Evolutionary conservation across 495 filamentous ascomycete genomes (phyloP).

Genomic region (Penicillium subrubescens): DNA sequence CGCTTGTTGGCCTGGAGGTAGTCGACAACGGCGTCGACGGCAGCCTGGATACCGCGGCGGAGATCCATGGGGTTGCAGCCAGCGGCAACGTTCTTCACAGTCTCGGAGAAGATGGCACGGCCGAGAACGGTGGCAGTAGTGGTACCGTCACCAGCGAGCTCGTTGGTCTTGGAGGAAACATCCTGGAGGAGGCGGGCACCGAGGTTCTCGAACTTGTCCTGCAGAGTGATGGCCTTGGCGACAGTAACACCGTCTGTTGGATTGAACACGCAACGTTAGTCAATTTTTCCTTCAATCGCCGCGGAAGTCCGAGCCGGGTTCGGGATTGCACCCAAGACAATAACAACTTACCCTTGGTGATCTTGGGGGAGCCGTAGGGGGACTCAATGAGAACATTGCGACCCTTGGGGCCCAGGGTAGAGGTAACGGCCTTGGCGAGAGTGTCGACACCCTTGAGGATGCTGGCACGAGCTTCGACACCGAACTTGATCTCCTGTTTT

Average conservation of each 20-base stretch:
- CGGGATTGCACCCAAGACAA: not conserved
- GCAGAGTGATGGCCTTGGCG: constrained; percentile 84
- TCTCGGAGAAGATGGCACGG: constrained; percentile 98
- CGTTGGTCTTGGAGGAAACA: constrained; percentile 98
- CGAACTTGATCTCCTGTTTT: constrained; percentile 91
- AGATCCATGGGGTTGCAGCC: constrained; percentile 99
- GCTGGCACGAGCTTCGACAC: constrained; percentile 87
- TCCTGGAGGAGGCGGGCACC: constrained; percentile 95
- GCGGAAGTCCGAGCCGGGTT: not conserved
- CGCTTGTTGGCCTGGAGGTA: constrained; percentile 93
- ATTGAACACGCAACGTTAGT: constrained; percentile 6
- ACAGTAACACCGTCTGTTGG: constrained; percentile 87
- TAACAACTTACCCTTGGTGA: constrained; percentile 83
- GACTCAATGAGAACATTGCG: constrained; percentile 98
- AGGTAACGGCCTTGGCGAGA: constrained; percentile 92
- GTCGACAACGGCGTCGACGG: constrained; percentile 90
- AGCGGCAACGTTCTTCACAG: constrained; percentile 98
- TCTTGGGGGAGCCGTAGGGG: constrained; percentile 96
- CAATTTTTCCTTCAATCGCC: constrained; percentile 1
- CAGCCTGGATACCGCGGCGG: constrained; percentile 92
- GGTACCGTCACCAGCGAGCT: constrained; percentile 96
- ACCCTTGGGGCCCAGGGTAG: constrained; percentile 96
- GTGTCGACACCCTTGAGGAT: constrained; percentile 95
- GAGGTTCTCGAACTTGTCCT: constrained; percentile 99
- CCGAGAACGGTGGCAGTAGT: constrained; percentile 97